phyloP scores from a whole-genome alignment of 495 filamentous ascomycete species.

The Neurospora sp. region DNA sequence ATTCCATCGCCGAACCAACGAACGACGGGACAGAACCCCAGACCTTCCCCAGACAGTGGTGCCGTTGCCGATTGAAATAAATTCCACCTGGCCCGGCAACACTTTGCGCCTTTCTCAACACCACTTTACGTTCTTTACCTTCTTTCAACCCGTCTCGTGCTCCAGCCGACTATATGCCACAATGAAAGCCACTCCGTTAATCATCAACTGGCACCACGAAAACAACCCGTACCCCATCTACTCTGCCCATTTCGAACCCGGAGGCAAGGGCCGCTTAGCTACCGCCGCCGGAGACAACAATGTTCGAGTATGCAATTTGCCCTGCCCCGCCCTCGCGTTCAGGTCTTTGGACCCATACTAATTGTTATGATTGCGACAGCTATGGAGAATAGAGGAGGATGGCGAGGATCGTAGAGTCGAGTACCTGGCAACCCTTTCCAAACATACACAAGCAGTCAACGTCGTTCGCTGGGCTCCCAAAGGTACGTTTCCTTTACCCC shows the following conservation, averaged over 20 bases:
- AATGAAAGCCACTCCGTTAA: conserved; percentile 86
- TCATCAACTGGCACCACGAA: conserved; percentile 95
- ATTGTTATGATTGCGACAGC: conserved; percentile 32
- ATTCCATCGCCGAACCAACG: background rate
- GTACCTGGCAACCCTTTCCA: conserved; percentile 81
- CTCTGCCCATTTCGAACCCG: conserved; percentile 88
- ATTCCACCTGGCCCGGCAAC: background rate
- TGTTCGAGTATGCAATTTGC: conserved; percentile 61
- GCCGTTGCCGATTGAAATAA: background rate
- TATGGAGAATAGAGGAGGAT: conserved; percentile 81
- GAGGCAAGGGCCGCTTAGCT: conserved; percentile 85
- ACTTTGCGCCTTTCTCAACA: background rate
- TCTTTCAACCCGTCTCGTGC: background rate
- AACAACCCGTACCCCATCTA: conserved; percentile 83
- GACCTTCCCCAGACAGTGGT: background rate
- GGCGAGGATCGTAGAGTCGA: conserved; percentile 83
- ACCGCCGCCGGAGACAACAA: conserved; percentile 96
- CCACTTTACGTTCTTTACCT: background rate
- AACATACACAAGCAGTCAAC: conserved; percentile 97
- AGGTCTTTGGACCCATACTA: background rate
- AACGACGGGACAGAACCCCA: background rate
- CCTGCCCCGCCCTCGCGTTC: conserved; percentile 1
- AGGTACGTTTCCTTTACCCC: conserved; percentile 40
- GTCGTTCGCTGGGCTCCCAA: conserved; percentile 91
- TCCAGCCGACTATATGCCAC: conserved; percentile 21